Base-by-base conservation (phyloP, 176 grass and related monocot species). In the Phoenix dactylifera region DNA sequence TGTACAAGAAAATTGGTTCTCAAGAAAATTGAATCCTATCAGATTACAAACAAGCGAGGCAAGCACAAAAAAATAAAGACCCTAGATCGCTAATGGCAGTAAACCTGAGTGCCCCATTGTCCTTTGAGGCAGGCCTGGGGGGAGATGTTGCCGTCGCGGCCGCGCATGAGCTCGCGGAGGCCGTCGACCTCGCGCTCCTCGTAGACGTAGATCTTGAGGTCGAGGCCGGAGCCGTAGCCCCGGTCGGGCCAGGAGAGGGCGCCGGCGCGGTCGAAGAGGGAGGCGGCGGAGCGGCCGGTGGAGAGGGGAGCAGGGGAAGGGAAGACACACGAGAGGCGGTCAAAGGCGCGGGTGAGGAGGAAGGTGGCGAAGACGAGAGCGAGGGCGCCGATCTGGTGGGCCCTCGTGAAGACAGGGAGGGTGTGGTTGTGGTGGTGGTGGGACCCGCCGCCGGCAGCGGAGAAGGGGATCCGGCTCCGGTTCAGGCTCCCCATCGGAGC, bases 21-120 rank as follows among this genome's bases (percentile, higher is more conserved):
- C 35, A 44, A 44, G 35, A 44, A 12, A 14, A 9, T 44, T 12
- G 10, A 44, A 44, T 44, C 35, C 35, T 44, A 44, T 44, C 35
- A 2, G 9, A 44, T 44, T 3, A 44, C 35, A 39, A 39, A 39
- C 10, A 39, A 44, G 1, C 2, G 9, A 12, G 9, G 35, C 35
- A 39, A 39, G 7, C 35, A 12, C 6, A 44, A 44, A 44, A 44
- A 44, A 44, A n/a, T n/a, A n/a, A 9, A 44, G 1, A 44, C 10
- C 35, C 35, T 44, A 44, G 35, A 44, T 44, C 35, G 7, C 14
- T 44, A 10, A 12, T 44, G 7, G 35, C 35, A 44, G 9, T 12
- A 44, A 12, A 90, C 93, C 79, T 97, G 87, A 15, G 93, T 97
- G 24, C 87, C 93, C 93, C 93, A 97, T 63, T 97, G 93, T 23